Evolutionary conservation across 176 grass and related monocot species (phyloP).

Genomic region (Aegilops tauschii): DNA sequence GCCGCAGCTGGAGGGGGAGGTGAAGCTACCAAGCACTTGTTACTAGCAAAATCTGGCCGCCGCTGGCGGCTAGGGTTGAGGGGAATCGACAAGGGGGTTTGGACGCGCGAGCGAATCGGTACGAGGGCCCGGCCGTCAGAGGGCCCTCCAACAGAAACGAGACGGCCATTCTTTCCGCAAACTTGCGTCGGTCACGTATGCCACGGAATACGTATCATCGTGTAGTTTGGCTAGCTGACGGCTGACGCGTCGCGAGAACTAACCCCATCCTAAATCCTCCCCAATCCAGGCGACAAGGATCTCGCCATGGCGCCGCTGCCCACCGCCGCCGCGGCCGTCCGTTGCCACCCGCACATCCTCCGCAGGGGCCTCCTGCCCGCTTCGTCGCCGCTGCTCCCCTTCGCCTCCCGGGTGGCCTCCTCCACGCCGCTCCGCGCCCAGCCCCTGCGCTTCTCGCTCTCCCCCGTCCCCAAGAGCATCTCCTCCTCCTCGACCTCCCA

Average conservation of each 20-base stretch:
- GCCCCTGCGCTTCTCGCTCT: conserved; percentile 34
- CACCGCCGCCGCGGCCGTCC: conserved; percentile 1
- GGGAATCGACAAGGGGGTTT: too few species aligned
- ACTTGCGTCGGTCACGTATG: too few species aligned
- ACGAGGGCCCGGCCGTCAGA: too few species aligned
- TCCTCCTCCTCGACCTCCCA: conserved; percentile 13
- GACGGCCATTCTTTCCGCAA: too few species aligned
- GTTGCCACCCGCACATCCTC: neutral
- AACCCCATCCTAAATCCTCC: conserved; percentile 24
- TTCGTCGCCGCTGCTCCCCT: neutral
- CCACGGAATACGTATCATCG: too few species aligned
- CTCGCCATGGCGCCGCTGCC: conserved; percentile 40
- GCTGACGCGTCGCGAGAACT: neutral
- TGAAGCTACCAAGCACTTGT: too few species aligned
- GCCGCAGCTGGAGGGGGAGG: neutral
- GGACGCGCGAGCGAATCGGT: too few species aligned
- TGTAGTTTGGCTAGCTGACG: neutral
- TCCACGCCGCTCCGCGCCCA: conserved; percentile 21
- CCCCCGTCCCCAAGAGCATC: conserved; percentile 47
- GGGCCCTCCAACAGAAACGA: too few species aligned
- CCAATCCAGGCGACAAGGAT: conserved; percentile 7
- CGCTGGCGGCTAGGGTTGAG: too few species aligned
- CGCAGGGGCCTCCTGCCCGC: conserved; percentile 6
- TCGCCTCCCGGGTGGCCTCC: conserved; percentile 24
- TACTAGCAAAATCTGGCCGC: too few species aligned